Conservation (phyloP, 2,329 filamentous ascomycete species). For the Clonostachys solani region DNA sequence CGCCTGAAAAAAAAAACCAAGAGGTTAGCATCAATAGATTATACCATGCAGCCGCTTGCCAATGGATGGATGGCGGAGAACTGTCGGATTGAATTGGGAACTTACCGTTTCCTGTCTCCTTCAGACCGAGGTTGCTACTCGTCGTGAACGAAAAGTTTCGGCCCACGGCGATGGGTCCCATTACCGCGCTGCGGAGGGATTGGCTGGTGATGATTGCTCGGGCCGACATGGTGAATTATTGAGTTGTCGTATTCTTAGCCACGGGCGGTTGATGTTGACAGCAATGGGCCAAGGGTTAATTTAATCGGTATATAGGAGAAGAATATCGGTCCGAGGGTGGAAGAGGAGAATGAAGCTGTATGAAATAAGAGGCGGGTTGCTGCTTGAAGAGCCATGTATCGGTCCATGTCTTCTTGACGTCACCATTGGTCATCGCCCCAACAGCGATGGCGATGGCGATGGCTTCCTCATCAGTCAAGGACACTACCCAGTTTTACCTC, state of each 20-base stretch:
- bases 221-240: constrained; percentile 19
- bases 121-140: constrained; percentile 19
- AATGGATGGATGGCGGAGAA: too few relatives aligned
- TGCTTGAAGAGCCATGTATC: neutral
- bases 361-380: neutral
- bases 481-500: too few relatives aligned
- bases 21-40: neutral
- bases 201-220: constrained; percentile 15
- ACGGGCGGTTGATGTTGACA: too few relatives aligned
- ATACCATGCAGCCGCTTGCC: too few relatives aligned
- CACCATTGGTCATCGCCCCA: neutral
- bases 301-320: neutral
- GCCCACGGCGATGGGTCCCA: constrained; percentile 10
- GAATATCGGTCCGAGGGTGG: neutral
- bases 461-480: too few relatives aligned
- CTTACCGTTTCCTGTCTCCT: constrained; percentile 30
- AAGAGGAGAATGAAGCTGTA: neutral
- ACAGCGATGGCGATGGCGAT: too few relatives aligned
- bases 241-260: too few relatives aligned
- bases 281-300: neutral
- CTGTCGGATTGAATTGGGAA: constrained; percentile 1
- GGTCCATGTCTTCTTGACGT: neutral
- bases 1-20: constrained; percentile 8
- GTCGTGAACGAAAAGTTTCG: constrained; percentile 19
- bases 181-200: constrained; percentile 13